Percentiles rank a stretch among this genome's conserved stretches.
These are phyloP conservation scores for Cairneyella variabilis DNA, from an alignment of 495 filamentous ascomycete genomes.

Conservation along the genomic window DNA sequence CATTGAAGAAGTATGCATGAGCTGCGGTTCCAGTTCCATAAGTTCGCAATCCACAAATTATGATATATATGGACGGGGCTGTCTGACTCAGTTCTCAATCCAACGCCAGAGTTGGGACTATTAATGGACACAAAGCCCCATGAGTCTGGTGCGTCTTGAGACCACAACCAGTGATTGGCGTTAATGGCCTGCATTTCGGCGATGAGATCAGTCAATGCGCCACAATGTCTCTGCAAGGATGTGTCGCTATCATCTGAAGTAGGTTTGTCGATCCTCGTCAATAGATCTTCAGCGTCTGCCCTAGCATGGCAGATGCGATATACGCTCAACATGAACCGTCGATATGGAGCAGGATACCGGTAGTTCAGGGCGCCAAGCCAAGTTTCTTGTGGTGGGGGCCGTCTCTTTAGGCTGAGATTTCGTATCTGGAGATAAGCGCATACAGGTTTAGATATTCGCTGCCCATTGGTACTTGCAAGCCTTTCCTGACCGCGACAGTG, in stretches of 20 bases:
- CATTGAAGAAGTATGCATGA: neutral
- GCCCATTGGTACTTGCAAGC: neutral
- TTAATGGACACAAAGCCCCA: neutral
- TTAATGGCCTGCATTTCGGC: neutral
- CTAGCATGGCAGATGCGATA: neutral
- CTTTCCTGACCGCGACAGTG: neutral
- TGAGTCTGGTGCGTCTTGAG: neutral
- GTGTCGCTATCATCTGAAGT: neutral
- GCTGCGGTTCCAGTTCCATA: neutral
- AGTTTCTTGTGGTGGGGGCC: neutral
- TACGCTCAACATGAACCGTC: neutral
- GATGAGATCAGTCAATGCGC: neutral
- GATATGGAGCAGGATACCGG: neutral
- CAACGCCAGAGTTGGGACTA: neutral
- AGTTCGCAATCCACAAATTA: neutral
- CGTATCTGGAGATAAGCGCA: neutral
- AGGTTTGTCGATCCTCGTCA: neutral
- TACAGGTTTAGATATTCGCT: neutral
- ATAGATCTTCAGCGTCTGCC: neutral
- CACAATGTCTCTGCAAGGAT: neutral
- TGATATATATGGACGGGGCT: neutral
- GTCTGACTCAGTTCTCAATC: neutral
- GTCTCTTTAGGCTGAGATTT: neutral
- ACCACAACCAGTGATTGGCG: neutral
- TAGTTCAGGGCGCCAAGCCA: neutral